Evolutionary conservation across 345 rosid genomes (phyloP), one percentile per base, ranked within the genome.

Genomic region (Hypericum androsaemum): DNA sequence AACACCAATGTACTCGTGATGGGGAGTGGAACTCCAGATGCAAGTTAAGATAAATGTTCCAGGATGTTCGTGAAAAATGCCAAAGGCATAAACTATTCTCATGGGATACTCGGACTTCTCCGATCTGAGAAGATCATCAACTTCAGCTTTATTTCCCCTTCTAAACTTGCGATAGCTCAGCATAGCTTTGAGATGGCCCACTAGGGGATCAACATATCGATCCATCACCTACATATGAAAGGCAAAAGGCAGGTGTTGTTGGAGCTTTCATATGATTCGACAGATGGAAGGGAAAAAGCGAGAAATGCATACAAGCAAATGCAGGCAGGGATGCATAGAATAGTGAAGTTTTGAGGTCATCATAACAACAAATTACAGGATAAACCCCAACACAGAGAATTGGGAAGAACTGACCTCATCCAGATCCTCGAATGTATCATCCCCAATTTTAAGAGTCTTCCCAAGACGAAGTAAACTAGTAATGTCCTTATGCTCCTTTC

Each of bases 381-480:
- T 8, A 50, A 55, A 8, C 51, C 9, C 46, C 40, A 8, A 35
- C 37, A 49, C n/a, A 5, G 8, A 53, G 40, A 53, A 10, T 10
- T 14, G 7, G 5, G 8, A 48, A 47, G 28, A 62, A 61, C 71
- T 16, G 37, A 88, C 98, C 97, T 94, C 99, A 63, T 94, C 99
- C 71, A 94, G 69, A 79, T 94, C 99, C 79, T 88, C 97, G 41
- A 94, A 94, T 45, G 87, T 86, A 72, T 94, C 97, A 57, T 94
- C 99, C 65, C 97, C 99, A 45, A 92, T 83, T 75, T 80, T 94
- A 66, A 94, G 54, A 4, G 88, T 86, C 83, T 88, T 94, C 63
- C 99, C 99, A 39, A 88, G 83, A 42, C 97, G 82, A 64, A 88
- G 89, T 61, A 67, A 53, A 57, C 67, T 62, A 10, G 72, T 67